A percentile compares a stretch with the other conserved stretches of the same genome.
phyloP scores from a whole-genome alignment of 2,329 filamentous ascomycete species.

The Chaetomium globosum region DNA sequence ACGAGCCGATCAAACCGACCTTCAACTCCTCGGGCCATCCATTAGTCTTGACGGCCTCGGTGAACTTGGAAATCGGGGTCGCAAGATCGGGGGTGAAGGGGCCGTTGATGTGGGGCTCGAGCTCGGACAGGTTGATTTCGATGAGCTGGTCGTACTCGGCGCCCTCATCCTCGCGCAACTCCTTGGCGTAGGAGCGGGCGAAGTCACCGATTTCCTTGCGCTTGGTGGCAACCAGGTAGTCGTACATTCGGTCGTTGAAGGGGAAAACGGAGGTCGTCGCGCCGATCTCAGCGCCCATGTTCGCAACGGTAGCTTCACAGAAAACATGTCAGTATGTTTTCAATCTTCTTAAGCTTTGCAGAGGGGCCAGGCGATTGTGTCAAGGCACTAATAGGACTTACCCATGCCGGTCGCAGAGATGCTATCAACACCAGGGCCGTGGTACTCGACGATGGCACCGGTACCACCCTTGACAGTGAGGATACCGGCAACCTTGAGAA shows the following conservation, averaged over 20 bases:
- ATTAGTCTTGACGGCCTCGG: conserved; percentile 89
- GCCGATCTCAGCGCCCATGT: conserved; percentile 64
- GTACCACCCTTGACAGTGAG: conserved; percentile 98
- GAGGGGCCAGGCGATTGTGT: not conserved
- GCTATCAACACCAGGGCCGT: conserved; percentile 70
- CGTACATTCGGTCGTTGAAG: conserved; percentile 97
- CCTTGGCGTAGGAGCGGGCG: conserved; percentile 77
- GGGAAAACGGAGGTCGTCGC: conserved; percentile 95
- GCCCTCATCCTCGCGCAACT: conserved; percentile 84
- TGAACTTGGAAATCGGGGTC: conserved; percentile 97
- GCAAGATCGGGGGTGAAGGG: conserved; percentile 98
- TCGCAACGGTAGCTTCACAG: not conserved
- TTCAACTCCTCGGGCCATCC: conserved; percentile 96
- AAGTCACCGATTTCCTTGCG: conserved; percentile 89
- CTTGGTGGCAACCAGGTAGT: conserved; percentile 92
- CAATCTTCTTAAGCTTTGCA: not conserved
- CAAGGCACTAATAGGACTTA: not conserved
- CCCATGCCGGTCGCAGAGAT: conserved; percentile 71
- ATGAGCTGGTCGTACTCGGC: conserved; percentile 95
- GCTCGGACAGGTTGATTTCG: conserved; percentile 90
- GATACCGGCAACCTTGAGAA: conserved; percentile 94
- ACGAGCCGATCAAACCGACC: conserved; percentile 95
- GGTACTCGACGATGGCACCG: conserved; percentile 83
- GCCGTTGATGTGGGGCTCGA: conserved; percentile 98
- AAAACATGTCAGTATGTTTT: conserved; percentile 4